A percentile compares a stretch with the other conserved stretches of the same genome.
These are phyloP conservation scores for Colletotrichum zoysiae DNA, from an alignment of 2,329 filamentous ascomycete species.

Conservation along the genomic window DNA sequence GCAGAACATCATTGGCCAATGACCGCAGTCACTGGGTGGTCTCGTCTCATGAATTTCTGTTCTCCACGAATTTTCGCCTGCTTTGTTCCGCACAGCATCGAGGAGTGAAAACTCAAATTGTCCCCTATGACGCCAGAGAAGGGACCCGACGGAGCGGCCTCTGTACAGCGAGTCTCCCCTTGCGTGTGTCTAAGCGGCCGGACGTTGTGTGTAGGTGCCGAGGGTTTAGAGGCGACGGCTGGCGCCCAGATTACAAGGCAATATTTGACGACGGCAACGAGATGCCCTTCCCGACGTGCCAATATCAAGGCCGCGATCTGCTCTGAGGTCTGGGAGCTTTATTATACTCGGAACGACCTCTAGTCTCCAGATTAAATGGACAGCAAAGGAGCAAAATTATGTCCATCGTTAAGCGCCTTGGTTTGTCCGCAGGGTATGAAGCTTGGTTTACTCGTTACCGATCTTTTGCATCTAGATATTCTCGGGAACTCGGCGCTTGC, in stretches of 20 bases:
- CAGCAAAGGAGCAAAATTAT: neutral
- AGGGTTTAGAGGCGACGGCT: neutral
- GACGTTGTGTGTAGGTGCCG: neutral
- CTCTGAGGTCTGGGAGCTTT: neutral
- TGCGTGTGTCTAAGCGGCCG: neutral
- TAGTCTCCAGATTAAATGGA: neutral
- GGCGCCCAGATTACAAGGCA: neutral
- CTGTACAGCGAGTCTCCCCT: neutral
- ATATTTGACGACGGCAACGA: neutral
- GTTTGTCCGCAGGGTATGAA: neutral
- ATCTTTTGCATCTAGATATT: neutral
- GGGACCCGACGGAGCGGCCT: neutral
- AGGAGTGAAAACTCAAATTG: constrained; percentile 7
- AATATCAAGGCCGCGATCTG: neutral
- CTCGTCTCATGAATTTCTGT: neutral
- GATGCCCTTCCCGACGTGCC: neutral
- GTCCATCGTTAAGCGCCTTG: neutral
- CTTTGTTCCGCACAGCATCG: constrained; percentile 12
- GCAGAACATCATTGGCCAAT: constrained; percentile 30
- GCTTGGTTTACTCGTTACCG: neutral
- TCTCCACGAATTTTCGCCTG: constrained; percentile 6
- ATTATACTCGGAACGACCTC: neutral
- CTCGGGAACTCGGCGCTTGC: neutral
- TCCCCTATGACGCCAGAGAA: constrained; percentile 14
- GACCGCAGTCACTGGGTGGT: neutral